Evolutionary conservation across 306 rosid genomes (phyloP).

Genomic region (Fragaria iinumae): DNA sequence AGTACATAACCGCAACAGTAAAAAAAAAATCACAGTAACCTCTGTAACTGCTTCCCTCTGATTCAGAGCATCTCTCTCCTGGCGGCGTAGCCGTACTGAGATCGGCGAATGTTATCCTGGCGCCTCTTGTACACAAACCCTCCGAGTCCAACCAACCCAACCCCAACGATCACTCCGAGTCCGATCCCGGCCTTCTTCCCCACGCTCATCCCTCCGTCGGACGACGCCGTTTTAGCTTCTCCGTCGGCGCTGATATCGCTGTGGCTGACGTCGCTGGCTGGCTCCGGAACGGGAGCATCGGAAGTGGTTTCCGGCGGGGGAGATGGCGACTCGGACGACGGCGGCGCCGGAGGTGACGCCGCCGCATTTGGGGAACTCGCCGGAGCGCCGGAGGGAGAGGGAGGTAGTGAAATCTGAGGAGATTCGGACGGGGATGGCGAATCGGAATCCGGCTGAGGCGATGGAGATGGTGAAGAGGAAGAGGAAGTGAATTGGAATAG

Average conservation of each 20-base stretch:
- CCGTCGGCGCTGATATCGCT: neutral
- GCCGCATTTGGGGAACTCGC: neutral
- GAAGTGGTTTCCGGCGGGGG: neutral
- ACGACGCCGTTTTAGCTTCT: conserved; percentile 11
- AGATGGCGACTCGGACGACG: neutral
- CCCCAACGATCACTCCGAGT: conserved; percentile 55
- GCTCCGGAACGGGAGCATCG: neutral
- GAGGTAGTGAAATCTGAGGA: conserved; percentile 3
- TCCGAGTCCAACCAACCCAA: conserved; percentile 40
- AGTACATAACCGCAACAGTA: neutral
- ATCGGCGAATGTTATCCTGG: conserved; percentile 58
- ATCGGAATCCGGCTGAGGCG: conserved; percentile 15
- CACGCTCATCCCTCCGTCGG: conserved; percentile 48
- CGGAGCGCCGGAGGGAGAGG: conserved; percentile 37
- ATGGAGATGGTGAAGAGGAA: conserved; percentile 34
- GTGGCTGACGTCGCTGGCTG: conserved; percentile 19
- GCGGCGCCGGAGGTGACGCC: conserved; percentile 12
- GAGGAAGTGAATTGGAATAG: conserved; percentile 22
- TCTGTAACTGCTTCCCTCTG: neutral
- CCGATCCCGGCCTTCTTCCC: conserved; percentile 76
- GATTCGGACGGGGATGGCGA: conserved; percentile 27
- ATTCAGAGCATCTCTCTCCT: conserved; percentile 63
- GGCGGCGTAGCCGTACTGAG: conserved; percentile 47
- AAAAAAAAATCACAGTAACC: conserved; percentile 18
- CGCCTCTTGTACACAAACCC: conserved; percentile 75